Evolutionary conservation across 139 green algal species (phyloP).

Genomic region (Chlorella sp.): DNA sequence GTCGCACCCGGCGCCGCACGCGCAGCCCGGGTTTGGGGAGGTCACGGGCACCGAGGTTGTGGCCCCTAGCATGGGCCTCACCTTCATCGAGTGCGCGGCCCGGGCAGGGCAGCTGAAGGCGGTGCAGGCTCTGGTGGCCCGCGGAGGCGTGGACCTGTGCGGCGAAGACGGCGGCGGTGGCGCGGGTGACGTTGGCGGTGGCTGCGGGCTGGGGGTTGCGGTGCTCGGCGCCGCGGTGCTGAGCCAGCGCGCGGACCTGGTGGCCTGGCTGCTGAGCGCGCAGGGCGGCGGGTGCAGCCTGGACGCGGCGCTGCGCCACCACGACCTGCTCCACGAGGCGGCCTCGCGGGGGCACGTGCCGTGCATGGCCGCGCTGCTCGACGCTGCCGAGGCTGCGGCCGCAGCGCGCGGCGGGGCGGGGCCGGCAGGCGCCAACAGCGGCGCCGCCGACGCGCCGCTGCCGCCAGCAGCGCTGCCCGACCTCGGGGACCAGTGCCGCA

Average conservation of each 20-base stretch:
- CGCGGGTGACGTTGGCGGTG: too few species aligned
- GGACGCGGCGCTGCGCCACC: not conserved
- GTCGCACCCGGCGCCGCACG: not conserved
- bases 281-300: not conserved
- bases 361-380: slow-evolving; percentile 35
- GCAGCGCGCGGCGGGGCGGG: slow-evolving; percentile 7
- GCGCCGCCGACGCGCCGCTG: too few species aligned
- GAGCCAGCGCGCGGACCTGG: slow-evolving; percentile 13
- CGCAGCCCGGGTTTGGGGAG: not conserved
- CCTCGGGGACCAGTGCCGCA: slow-evolving; percentile 34
- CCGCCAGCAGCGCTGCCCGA: too few species aligned
- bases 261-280: slow-evolving; percentile 41
- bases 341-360: slow-evolving; percentile 27
- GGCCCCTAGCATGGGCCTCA: slow-evolving; percentile 3
- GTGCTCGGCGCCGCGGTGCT: slow-evolving; percentile 42
- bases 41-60: not conserved
- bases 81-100: slow-evolving; percentile 14
- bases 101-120: slow-evolving; percentile 12
- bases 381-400: too few species aligned
- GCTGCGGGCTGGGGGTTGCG: slow-evolving; percentile 8
- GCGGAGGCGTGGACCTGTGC: not conserved
- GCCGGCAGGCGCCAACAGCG: slow-evolving; percentile 12
- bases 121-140: not conserved
- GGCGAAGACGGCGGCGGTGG: not conserved
- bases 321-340: slow-evolving; percentile 39